These are phyloP conservation scores for Calvatia gigantea DNA, from an alignment of 768 basidiomycete species.

Conservation along the genomic window DNA sequence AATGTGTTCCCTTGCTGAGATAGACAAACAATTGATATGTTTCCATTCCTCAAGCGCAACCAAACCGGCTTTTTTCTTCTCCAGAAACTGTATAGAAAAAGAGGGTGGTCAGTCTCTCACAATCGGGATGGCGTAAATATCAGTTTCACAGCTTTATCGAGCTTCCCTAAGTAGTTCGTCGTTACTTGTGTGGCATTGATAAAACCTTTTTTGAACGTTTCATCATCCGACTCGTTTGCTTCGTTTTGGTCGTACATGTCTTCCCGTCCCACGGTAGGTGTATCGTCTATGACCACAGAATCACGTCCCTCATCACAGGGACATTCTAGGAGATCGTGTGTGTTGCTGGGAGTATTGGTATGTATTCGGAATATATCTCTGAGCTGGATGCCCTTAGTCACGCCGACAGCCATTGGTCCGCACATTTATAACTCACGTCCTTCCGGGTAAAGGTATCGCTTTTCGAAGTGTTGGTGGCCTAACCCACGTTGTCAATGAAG, in stretches of 20 bases:
- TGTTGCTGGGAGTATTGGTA: slow-evolving; percentile 76
- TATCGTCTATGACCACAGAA: slow-evolving; percentile 18
- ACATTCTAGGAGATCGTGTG: slow-evolving; percentile 89
- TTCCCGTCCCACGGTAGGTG: slow-evolving; percentile 23
- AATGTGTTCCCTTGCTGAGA: slow-evolving; percentile 42
- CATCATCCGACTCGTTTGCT: background rate
- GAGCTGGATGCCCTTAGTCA: slow-evolving; percentile 45
- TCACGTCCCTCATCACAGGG: slow-evolving; percentile 47
- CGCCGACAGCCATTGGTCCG: background rate
- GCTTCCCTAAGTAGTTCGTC: slow-evolving; percentile 36
- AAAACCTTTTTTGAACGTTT: slow-evolving; percentile 43
- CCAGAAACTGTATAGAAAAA: slow-evolving; percentile 44
- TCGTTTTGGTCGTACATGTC: slow-evolving; percentile 14
- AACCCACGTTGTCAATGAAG: background rate
- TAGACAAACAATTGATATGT: slow-evolving; percentile 71
- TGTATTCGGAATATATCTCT: slow-evolving; percentile 92
- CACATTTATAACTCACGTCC: slow-evolving; percentile 54
- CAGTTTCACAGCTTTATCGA: slow-evolving; percentile 56
- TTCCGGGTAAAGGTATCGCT: slow-evolving; percentile 84
- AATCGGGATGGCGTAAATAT: slow-evolving; percentile 13
- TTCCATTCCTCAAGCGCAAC: slow-evolving; percentile 79
- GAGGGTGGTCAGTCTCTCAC: slow-evolving; percentile 11
- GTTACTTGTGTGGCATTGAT: slow-evolving; percentile 63
- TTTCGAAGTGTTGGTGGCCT: slow-evolving; percentile 48
- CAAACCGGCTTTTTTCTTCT: slow-evolving; percentile 65